Conservation (phyloP, 495 filamentous ascomycete genomes). For the Amphirosellinia nigrospora region DNA sequence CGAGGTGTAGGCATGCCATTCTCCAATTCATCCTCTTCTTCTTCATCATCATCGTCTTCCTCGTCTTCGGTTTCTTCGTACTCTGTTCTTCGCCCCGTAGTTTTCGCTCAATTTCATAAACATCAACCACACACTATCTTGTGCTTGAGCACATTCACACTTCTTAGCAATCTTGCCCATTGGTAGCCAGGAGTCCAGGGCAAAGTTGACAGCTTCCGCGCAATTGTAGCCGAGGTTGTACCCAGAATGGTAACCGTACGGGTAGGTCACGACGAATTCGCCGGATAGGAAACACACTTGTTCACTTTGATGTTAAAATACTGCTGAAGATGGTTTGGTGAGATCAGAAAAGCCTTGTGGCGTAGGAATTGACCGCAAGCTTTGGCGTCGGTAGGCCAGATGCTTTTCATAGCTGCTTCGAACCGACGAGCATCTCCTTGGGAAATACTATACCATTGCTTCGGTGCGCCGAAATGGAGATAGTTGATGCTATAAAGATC, state of each 20-base stretch:
- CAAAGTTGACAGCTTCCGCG: conserved; percentile 98
- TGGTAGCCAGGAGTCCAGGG: conserved; percentile 88
- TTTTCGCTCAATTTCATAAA: conserved; percentile 92
- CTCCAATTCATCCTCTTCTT: conserved; percentile 59
- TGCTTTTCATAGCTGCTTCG: conserved; percentile 92
- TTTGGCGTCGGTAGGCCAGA: conserved; percentile 97
- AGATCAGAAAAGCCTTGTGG: conserved; percentile 98
- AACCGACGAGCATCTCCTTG: conserved; percentile 94
- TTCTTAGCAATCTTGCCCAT: conserved; percentile 98
- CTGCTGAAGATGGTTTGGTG: conserved; percentile 81
- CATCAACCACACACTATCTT: conserved; percentile 98
- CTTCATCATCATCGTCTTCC: conserved; percentile 72
- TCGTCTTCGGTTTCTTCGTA: conserved; percentile 84
- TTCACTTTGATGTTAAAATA: conserved; percentile 95
- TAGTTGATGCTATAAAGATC: conserved; percentile 99
- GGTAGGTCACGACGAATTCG: conserved; percentile 98
- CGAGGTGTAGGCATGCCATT: conserved; percentile 77
- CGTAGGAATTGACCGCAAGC: conserved; percentile 95
- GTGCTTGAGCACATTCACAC: conserved; percentile 82
- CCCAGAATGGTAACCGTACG: conserved; percentile 97
- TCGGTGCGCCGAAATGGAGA: conserved; percentile 97
- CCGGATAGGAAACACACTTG: conserved; percentile 91
- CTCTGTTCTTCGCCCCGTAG: conserved; percentile 91
- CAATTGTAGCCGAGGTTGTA: conserved; percentile 99
- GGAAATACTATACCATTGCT: conserved; percentile 99